Evolutionary conservation across 805 yeast genomes (phyloP).

Genomic region (Candida palmyrensis): DNA sequence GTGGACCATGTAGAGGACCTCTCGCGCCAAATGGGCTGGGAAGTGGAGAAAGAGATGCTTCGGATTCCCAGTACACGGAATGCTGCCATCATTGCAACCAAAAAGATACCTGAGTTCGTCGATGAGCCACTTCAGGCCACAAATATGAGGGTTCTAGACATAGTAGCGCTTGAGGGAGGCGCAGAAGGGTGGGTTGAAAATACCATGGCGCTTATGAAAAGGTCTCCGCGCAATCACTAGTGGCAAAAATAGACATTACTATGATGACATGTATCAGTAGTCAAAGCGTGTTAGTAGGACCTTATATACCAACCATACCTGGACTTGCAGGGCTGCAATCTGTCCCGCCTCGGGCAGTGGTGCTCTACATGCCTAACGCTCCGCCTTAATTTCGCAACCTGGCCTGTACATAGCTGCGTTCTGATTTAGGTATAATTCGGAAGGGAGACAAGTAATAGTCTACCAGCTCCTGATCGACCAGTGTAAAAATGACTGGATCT

Average conservation of each 20-base stretch:
- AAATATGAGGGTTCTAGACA: conserved; percentile 47
- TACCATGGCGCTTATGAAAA: conserved; percentile 64
- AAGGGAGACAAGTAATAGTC: too few relatives aligned
- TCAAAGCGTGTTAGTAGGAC: too few relatives aligned
- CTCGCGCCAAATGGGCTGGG: conserved; percentile 74
- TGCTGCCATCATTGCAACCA: conserved; percentile 77
- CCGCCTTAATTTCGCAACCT: too few relatives aligned
- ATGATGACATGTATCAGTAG: too few relatives aligned
- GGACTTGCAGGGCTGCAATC: too few relatives aligned
- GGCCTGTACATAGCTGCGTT: too few relatives aligned
- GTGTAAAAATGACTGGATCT: conserved; percentile 32
- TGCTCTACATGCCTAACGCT: too few relatives aligned
- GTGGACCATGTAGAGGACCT: conserved; percentile 80
- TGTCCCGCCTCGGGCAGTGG: too few relatives aligned
- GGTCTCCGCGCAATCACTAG: conserved; percentile 69
- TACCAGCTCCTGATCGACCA: background rate
- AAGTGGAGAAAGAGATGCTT: conserved; percentile 76
- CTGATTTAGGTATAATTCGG: too few relatives aligned
- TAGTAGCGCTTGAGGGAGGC: conserved; percentile 76
- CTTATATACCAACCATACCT: too few relatives aligned
- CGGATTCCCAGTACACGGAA: conserved; percentile 93
- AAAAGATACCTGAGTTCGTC: conserved; percentile 19
- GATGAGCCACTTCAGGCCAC: conserved; percentile 25
- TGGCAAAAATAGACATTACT: background rate
- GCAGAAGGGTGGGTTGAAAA: conserved; percentile 88